Evolutionary conservation across 306 rosid genomes (phyloP), one percentile per base, ranked within the genome.

Genomic region (Hippophae rhamnoides): DNA sequence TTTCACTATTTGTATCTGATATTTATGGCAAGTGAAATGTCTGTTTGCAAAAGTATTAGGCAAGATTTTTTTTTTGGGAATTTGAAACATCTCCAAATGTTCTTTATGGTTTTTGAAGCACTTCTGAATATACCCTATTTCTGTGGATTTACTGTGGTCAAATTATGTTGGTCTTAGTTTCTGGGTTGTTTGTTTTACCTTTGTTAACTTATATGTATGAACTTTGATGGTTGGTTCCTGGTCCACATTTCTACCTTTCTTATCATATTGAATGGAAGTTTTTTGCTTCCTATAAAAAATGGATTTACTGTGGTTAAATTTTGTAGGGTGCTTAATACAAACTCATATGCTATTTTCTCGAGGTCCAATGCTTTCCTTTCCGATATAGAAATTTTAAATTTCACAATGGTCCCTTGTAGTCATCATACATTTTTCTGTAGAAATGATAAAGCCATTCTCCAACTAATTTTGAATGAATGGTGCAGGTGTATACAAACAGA

Each of bases 401-500:
- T 67, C 60, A 10, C 5, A 44, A 7, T 62, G 7, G 13, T 49
- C 54, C 13, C 47, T 67, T 31, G 3, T 58, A 38, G 12, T 23
- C 31, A 41, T 58, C 44, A 9, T 43, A 48, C 42, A 13, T 10
- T 38, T 58, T 65, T 25, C 48, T 40, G 14, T 43, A 25, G 56
- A 56, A 52, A 26, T 43, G 56, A 8, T 47, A 8, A 6, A 54
- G 10, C n/a, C 8, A 49, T 57, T 44, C 41, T 46, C 23, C 9
- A 7, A 27, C 41, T 50, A 52, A 69, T 54, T 40, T 68, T 61
- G 73, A 56, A 31, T 65, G 73, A 65, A 43, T 66, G 58, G 59
- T 40, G 52, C 66, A 71, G 77, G 72, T 57, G 64, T 63, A 64
- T 59, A 54, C 41, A 67, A 59, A 61, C 47, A 52, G 67, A 69